These are phyloP conservation scores for Leishmania martiniquensis DNA, from an alignment of 208 protist species.

Conservation along the genomic window DNA sequence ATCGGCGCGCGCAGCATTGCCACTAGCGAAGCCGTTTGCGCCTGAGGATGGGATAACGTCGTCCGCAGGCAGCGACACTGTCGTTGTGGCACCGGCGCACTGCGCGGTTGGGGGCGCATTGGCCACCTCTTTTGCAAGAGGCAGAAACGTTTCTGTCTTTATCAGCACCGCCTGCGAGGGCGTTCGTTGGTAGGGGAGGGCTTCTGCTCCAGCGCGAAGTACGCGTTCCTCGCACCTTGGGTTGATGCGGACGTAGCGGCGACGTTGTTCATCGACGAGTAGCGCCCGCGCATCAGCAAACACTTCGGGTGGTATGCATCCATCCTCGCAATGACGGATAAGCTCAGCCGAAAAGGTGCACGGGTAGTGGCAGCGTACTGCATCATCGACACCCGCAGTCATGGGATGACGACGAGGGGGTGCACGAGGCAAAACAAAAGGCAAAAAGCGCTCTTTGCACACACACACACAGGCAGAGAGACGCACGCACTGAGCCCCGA, in stretches of 20 bases:
- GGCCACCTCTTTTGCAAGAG: not conserved
- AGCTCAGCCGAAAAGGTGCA: constrained; percentile 56
- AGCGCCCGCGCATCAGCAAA: constrained; percentile 50
- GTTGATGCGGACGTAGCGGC: constrained; percentile 70
- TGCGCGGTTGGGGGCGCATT: not conserved
- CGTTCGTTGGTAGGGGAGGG: constrained; percentile 1
- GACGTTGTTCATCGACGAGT: constrained; percentile 6
- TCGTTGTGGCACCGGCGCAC: not conserved
- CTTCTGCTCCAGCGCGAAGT: constrained; percentile 13
- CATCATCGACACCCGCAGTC: not conserved
- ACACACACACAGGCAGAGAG: constrained; percentile 19
- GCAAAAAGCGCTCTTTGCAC: too few relatives aligned
- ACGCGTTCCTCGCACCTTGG: constrained; percentile 23
- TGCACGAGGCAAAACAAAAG: too few relatives aligned
- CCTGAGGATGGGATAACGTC: not conserved
- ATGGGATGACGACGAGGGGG: too few relatives aligned
- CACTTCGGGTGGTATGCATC: constrained; percentile 53
- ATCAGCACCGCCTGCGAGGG: not conserved
- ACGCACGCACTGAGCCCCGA: too few relatives aligned
- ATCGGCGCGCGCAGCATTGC: not conserved
- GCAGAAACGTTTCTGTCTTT: not conserved
- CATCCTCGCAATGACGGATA: constrained; percentile 42
- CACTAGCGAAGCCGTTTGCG: not conserved
- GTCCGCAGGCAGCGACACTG: not conserved
- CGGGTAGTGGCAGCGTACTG: constrained; percentile 34